Base-by-base conservation (phyloP, 1,284 basidiomycete genomes). In the Tilletia walkeri region DNA sequence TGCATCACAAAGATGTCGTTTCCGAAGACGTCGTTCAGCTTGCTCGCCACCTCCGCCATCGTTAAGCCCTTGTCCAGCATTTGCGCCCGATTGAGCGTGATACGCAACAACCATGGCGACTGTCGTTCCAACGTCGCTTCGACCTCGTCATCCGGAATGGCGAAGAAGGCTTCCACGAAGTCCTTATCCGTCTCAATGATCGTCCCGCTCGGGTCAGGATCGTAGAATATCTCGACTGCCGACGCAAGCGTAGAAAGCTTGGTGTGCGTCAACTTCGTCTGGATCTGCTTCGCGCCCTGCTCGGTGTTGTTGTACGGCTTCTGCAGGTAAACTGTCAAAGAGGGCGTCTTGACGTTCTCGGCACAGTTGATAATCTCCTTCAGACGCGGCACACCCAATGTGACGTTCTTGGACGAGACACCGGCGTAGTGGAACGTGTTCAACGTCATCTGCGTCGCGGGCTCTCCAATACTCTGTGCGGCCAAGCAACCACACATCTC, bases 341-440 rank as follows among this genome's bases (percentile, higher is more conserved):
- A 95, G 0, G 96, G 96, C 0, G 96, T 99, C 86, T 98, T 97
- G 88, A 99, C 97, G 84, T 99, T 95, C 38, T 91, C 92, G 0
- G 96, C 95, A 67, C 98, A 95, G 84, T 99, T 99, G 87, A 99
- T 99, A 78, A 99, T 98, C 85, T 97, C 95, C 86, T 97, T 97
- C 73, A 97, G 85, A 86, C 95, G 93, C 10, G 95, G 95, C 0
- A 97, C 95, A 90, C 95, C 95, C 73, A 97, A 92, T 0, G 95
- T 98, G 66, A 97, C 95, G 86, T 95, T 95, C 87, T 97, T 97
- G 83, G 91, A 92, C 36, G 95, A 95, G 38, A 98, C 95, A 91
- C 95, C 95, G 76, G 95, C 95, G 84, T 96, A 97, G 86, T 98
- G 95, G 91, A 97, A 97, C 0, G 94, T 97, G 84, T 97, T 87